Conservation (phyloP, 257 asterid genomes). For the Thymus mandschuricus region DNA sequence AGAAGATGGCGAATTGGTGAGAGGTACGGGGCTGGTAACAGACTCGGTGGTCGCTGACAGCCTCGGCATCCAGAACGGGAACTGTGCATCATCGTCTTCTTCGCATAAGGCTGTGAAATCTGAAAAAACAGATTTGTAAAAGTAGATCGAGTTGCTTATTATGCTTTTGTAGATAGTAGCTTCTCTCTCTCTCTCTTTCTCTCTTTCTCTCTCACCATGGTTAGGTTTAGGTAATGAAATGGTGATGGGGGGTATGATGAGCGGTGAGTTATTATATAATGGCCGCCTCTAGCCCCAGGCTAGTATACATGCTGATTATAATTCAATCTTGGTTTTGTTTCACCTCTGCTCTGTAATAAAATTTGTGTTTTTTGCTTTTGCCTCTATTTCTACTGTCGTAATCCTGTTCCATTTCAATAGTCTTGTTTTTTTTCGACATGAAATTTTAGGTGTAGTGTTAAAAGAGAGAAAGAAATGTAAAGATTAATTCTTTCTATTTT, state of each 20-base stretch:
- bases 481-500: no score
- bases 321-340: neutral
- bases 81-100: slow-evolving; percentile 34
- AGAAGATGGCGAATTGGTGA: slow-evolving; percentile 84
- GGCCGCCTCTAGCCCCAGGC: slow-evolving; percentile 67
- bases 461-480: no score
- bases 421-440: no score
- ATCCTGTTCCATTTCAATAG: no score
- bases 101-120: slow-evolving; percentile 54
- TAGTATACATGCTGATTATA: neutral
- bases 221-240: slow-evolving; percentile 40
- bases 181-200: neutral
- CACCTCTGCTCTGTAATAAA: slow-evolving; percentile 26
- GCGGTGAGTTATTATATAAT: slow-evolving; percentile 57
- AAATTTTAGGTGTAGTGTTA: no score
- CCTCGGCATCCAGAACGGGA: slow-evolving; percentile 67
- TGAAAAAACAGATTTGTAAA: slow-evolving; percentile 69
- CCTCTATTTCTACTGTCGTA: neutral
- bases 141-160: slow-evolving; percentile 13
- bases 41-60: slow-evolving; percentile 86
- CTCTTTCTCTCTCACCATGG: neutral
- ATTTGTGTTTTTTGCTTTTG: neutral
- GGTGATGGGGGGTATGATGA: slow-evolving; percentile 45
- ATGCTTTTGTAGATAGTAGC: slow-evolving; percentile 47
- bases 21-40: slow-evolving; percentile 81